Percentiles rank a stretch among this genome's conserved stretches.
Conservation (phyloP, 805 yeast genomes). For the Wickerhamiella spandovensis region DNA sequence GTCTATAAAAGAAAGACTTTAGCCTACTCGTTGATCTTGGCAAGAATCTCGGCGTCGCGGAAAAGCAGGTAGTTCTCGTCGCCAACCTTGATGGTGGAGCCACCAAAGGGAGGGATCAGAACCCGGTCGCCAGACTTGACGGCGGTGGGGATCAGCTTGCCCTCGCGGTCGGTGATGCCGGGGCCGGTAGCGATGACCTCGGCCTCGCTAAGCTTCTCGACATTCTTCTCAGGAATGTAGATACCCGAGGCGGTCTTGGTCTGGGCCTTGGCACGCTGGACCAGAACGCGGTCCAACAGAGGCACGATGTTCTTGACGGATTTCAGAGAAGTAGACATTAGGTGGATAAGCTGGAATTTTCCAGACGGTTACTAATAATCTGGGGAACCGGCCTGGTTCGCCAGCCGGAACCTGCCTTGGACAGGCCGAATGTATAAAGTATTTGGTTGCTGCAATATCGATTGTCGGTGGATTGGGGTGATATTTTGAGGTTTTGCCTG, state of each 20-base stretch:
- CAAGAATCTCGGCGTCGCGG: conserved; percentile 91
- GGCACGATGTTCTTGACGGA: conserved; percentile 83
- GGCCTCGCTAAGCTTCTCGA: conserved; percentile 84
- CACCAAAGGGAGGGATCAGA: conserved; percentile 89
- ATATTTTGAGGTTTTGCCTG: no score
- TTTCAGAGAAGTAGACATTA: conserved; percentile 36
- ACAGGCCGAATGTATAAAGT: no score
- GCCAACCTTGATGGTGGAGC: conserved; percentile 75
- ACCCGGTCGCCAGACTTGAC: conserved; percentile 89
- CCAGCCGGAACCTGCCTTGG: no score
- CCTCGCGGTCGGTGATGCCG: conserved; percentile 66
- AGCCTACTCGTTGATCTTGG: conserved; percentile 62
- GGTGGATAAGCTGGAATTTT: conserved; percentile 1
- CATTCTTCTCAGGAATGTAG: conserved; percentile 91
- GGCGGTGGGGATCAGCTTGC: conserved; percentile 56
- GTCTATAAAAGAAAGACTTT: background rate
- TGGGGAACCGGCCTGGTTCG: background rate
- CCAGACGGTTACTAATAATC: background rate
- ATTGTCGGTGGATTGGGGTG: no score
- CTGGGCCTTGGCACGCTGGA: conserved; percentile 86
- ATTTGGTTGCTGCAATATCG: no score
- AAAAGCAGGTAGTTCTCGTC: conserved; percentile 60
- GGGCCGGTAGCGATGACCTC: conserved; percentile 93
- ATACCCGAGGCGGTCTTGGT: conserved; percentile 86
- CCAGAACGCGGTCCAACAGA: conserved; percentile 88